Evolutionary conservation across 257 asterid genomes (phyloP), one percentile per base, ranked within the genome.

Genomic region (Ophiorrhiza pumila): DNA sequence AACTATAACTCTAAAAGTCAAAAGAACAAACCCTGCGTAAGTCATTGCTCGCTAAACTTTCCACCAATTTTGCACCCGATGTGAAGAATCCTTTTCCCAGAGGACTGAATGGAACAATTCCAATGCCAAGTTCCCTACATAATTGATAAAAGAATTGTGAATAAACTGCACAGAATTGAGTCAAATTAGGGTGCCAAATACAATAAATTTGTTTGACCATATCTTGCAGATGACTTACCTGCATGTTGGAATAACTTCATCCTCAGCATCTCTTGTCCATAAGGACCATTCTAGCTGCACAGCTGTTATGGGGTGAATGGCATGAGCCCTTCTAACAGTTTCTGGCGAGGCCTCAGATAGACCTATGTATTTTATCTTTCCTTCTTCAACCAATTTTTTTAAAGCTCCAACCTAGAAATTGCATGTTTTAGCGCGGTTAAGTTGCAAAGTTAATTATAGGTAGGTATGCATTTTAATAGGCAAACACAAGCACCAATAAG

Each of bases 281-380:
- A 78, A 60, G 7, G 85, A 78, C 82, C 85, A 81, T 31, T 81
- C 85, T 29, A 59, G 65, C 73, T 78, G 82, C 29, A 81, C 82
- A 65, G 76, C 82, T 35, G 82, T 74, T 59, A 81, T 52, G 18
- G 85, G 85, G 71, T 81, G 82, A 46, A 81, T 76, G 10, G 78
- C 76, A 67, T 81, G 85, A 39, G 85, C 85, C 76, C 85, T 81
- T 64, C 82, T 71, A 53, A 78, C 75, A 71, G 85, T 81, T 20
- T 78, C 76, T 12, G 82, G 69, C 7, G 70, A 74, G 25, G 82
- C 82, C 77, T 81, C 85, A 4, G 85, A 81, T 32, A 81, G 72
- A 59, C 85, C 85, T 57, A 81, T 69, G 29, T 74, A 66, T 60
- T 77, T 81, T 18, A 81, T 43, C 71, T 81, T 81, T 2, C 82